Evolutionary conservation across 176 grass and related monocot species (phyloP), one percentile per base, ranked within the genome.

Genomic region (Pontederia paniculata): DNA sequence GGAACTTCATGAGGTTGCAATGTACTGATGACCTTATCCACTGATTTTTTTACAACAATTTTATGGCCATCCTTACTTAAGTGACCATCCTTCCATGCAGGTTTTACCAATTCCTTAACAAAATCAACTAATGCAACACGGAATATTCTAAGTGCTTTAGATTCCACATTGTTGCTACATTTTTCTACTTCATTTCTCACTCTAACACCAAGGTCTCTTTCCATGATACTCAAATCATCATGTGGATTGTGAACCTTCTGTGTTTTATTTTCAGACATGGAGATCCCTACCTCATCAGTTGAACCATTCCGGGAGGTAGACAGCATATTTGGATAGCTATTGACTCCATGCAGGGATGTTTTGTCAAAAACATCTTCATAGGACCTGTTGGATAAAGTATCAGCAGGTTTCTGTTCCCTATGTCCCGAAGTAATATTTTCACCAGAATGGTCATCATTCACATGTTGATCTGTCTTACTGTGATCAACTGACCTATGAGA

Each of bases 31-130:
- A 77, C 48, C 73, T 68, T 77, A 14, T 70, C 74, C 45, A 44
- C 25, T 17, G 56, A 42, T 37, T 55, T 77, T 51, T 55, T 77
- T 17, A 77, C 55, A 14, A 77, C 13, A 18, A 57, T 42, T 62
- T 56, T 69, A 47, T 77, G 57, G 6, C 47, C 73, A 52, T 63
- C 65, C 17, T 70, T 68, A 58, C 42, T 63, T 23, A 77, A 70
- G 25, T 69, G 60, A 50, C 65, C 66, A 4, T 63, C 62, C 51
- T 56, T 49, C 66, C 74, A 77, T 44, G 47, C 44, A 37, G 74
- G 66, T 53, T 69, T 70, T 52, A 70, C n/a, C 31, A 70, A 55
- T 53, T 77, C 66, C 21, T 77, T 77, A 52, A 77, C 53, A 63
- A 48, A 62, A 23, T 77, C 65, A 13, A 57, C 73, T 53, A 76